Evolutionary conservation across 2,329 filamentous ascomycete genomes (phyloP).

Genomic region (Diaporthe sp.): DNA sequence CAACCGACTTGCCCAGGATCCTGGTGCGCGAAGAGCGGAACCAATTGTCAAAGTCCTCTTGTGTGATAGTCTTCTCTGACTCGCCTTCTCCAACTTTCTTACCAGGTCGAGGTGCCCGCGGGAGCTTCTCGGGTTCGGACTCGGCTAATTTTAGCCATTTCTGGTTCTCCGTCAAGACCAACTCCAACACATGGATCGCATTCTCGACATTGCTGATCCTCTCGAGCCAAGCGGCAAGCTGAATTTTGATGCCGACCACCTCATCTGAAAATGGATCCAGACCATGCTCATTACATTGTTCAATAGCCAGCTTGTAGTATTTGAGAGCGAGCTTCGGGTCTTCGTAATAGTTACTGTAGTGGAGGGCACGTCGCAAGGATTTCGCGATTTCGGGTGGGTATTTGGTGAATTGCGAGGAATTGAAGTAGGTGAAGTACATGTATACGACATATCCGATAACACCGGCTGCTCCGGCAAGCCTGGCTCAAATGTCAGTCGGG

Average conservation of each 20-base stretch:
- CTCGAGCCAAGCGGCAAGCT: slow-evolving; percentile 83
- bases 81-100: slow-evolving; percentile 45
- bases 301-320: slow-evolving; percentile 84
- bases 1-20: slow-evolving; percentile 78
- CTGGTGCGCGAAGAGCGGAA: slow-evolving; percentile 59
- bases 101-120: slow-evolving; percentile 27
- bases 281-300: slow-evolving; percentile 75
- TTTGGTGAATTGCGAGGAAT: slow-evolving; percentile 64
- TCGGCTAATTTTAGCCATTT: slow-evolving; percentile 69
- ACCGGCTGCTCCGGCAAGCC: slow-evolving; percentile 47
- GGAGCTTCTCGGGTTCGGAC: slow-evolving; percentile 50
- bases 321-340: slow-evolving; percentile 83
- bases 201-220: slow-evolving; percentile 76
- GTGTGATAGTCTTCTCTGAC: slow-evolving; percentile 28
- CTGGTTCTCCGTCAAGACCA: slow-evolving; percentile 76
- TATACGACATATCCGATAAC: slow-evolving; percentile 51
- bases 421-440: slow-evolving; percentile 66
- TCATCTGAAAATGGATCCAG: slow-evolving; percentile 94
- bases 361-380: slow-evolving; percentile 84
- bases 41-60: slow-evolving; percentile 55
- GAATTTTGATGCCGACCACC: slow-evolving; percentile 88
- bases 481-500: slow-evolving; percentile 44
- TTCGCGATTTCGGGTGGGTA: slow-evolving; percentile 79
- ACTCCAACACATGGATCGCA: slow-evolving; percentile 81
- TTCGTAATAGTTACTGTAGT: slow-evolving; percentile 82